phyloP scores from a whole-genome alignment of 345 rosid species.

The Linum tenue region DNA sequence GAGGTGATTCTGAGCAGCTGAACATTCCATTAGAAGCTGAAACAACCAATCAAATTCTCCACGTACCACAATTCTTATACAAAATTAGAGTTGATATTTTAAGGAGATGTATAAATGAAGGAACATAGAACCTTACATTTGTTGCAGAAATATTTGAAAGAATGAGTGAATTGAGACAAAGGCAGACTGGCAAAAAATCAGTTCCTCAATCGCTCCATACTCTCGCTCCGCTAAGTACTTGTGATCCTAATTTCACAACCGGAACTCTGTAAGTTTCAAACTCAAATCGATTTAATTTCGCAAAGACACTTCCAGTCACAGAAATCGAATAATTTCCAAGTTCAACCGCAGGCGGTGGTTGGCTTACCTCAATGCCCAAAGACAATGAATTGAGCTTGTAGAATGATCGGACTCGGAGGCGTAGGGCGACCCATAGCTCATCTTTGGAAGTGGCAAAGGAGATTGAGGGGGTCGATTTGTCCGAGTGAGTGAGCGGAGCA shows the following conservation, averaged over 20 bases:
- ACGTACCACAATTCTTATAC: neutral
- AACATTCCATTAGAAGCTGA: neutral
- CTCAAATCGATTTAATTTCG: too few species aligned
- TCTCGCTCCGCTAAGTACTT: slow-evolving; percentile 71
- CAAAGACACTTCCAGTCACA: too few species aligned
- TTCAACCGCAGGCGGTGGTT: neutral
- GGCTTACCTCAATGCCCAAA: slow-evolving; percentile 58
- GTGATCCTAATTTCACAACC: slow-evolving; percentile 58
- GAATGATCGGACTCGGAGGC: slow-evolving; percentile 79
- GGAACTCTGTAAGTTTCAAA: neutral
- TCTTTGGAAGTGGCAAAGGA: slow-evolving; percentile 59
- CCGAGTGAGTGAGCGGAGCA: slow-evolving; percentile 34
- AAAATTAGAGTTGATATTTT: too few species aligned
- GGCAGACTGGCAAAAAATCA: slow-evolving; percentile 69
- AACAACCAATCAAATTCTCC: neutral
- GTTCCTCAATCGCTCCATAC: slow-evolving; percentile 81
- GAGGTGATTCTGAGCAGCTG: neutral
- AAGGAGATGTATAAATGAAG: neutral
- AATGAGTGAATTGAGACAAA: slow-evolving; percentile 33
- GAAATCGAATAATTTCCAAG: too few species aligned
- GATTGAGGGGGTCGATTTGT: slow-evolving; percentile 41
- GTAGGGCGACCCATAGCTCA: slow-evolving; percentile 80
- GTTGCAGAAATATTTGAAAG: slow-evolving; percentile 43
- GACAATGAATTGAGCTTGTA: slow-evolving; percentile 35
- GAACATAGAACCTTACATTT: slow-evolving; percentile 71